A percentile compares a stretch with the other conserved stretches of the same genome.
Evolutionary conservation across 805 yeast species (phyloP).

Genomic region (Pichia membranifaciens): DNA sequence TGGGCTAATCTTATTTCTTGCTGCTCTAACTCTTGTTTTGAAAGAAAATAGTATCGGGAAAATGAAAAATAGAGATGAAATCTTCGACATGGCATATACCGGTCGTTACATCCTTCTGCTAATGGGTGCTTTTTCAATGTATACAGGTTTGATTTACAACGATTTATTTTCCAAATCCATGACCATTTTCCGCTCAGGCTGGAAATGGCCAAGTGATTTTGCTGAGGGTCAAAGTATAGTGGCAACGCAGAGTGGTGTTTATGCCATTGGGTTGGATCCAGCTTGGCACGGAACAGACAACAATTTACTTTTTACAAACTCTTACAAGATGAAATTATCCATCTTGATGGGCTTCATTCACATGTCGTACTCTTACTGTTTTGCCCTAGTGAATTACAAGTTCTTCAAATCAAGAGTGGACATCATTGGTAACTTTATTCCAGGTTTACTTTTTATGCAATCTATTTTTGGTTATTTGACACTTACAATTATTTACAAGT

Average conservation of each 20-base stretch:
- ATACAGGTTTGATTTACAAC: conserved; percentile 90
- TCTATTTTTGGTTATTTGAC: conserved; percentile 92
- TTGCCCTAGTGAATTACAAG: conserved; percentile 75
- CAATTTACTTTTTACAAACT: conserved; percentile 81
- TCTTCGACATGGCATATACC: conserved; percentile 90
- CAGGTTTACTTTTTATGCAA: conserved; percentile 92
- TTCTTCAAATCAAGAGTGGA: conserved; percentile 70
- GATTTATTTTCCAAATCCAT: conserved; percentile 89
- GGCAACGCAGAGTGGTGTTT: conserved; percentile 63
- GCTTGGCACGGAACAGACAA: conserved; percentile 98
- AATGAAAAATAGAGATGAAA: conserved; percentile 72
- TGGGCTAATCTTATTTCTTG: conserved; percentile 75
- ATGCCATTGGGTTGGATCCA: conserved; percentile 83
- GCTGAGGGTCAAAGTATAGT: conserved; percentile 61
- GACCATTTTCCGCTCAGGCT: conserved; percentile 83
- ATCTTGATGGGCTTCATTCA: conserved; percentile 91
- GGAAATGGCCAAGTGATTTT: conserved; percentile 85
- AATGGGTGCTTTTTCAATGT: conserved; percentile 94
- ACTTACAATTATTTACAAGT: conserved; percentile 81
- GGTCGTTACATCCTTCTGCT: conserved; percentile 88
- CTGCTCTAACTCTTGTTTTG: conserved; percentile 63
- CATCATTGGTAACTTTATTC: conserved; percentile 86
- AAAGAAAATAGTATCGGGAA: conserved; percentile 67
- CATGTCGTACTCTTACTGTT: conserved; percentile 85
- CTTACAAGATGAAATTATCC: conserved; percentile 95